Conservation (phyloP, 1,284 basidiomycete species). For the Ganoderma lingzhi region DNA sequence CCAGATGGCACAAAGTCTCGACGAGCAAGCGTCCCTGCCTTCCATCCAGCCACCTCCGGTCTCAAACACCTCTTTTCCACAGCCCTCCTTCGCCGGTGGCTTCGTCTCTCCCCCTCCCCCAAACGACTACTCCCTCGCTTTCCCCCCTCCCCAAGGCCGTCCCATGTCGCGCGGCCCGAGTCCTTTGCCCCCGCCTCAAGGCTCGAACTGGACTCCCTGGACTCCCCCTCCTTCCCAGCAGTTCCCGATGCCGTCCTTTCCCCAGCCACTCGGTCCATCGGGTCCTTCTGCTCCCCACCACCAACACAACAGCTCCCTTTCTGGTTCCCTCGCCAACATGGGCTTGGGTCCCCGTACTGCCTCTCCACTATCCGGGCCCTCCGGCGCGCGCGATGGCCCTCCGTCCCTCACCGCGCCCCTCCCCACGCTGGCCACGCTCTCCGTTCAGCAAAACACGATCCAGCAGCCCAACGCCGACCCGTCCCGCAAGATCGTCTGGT, state of each 20-base stretch:
- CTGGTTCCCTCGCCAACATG: conserved; percentile 34
- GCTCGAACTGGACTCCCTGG: conserved; percentile 44
- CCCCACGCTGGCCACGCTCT: conserved; percentile 64
- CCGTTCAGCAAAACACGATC: conserved; percentile 53
- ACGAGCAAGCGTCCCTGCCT: conserved; percentile 35
- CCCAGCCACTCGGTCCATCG: conserved; percentile 27
- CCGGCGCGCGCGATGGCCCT: conserved; percentile 34
- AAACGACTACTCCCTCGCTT: conserved; percentile 30
- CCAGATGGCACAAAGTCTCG: conserved; percentile 72
- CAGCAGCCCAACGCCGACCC: conserved; percentile 64
- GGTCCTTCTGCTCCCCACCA: conserved; percentile 30
- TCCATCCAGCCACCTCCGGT: conserved; percentile 26
- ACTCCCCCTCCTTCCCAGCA: conserved; percentile 35
- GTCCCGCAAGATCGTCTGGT: conserved; percentile 74
- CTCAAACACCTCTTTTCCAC: conserved; percentile 24
- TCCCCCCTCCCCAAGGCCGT: conserved; percentile 31
- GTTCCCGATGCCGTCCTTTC: conserved; percentile 27
- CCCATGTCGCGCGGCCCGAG: conserved; percentile 36
- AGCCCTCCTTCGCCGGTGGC: conserved; percentile 14
- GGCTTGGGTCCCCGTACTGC: conserved; percentile 28
- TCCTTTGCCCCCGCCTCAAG: conserved; percentile 41
- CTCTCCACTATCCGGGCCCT: conserved; percentile 33
- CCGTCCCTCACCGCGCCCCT: conserved; percentile 71
- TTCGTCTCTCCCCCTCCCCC: conserved; percentile 2
- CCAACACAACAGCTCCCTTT: conserved; percentile 34